Percentiles rank a stretch among this genome's conserved stretches.
phyloP scores from a whole-genome alignment of 2,329 filamentous ascomycete genomes.

The Hypomyces rosellus region DNA sequence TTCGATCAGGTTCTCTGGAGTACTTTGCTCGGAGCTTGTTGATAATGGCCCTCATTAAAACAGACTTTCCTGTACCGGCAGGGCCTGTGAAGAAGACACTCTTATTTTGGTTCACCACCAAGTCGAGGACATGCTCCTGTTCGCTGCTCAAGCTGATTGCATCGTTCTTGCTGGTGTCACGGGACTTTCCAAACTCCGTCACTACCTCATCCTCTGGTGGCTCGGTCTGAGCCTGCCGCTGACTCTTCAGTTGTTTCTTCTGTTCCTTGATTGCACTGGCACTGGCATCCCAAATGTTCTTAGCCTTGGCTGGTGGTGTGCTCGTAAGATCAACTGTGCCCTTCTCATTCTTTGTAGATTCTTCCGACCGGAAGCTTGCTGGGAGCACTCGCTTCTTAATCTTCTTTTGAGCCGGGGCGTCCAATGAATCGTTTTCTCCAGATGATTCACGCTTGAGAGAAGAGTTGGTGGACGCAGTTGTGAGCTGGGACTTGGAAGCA shows the following conservation, averaged over 20 bases:
- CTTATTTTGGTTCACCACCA: slow-evolving; percentile 72
- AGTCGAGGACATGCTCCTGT: slow-evolving; percentile 73
- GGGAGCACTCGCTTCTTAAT: slow-evolving; percentile 63
- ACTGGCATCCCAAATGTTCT: slow-evolving; percentile 62
- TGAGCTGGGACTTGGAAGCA: slow-evolving; percentile 26
- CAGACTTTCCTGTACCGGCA: slow-evolving; percentile 94
- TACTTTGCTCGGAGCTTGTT: slow-evolving; percentile 71
- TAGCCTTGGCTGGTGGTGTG: slow-evolving; percentile 29
- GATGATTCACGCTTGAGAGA: slow-evolving; percentile 39
- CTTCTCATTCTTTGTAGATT: slow-evolving; percentile 22
- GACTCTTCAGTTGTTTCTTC: slow-evolving; percentile 66
- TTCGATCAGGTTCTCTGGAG: slow-evolving; percentile 67
- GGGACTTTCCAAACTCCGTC: slow-evolving; percentile 3
- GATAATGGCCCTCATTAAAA: slow-evolving; percentile 90
- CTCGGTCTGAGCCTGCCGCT: slow-evolving; percentile 30
- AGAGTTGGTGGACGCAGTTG: slow-evolving; percentile 13
- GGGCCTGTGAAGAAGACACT: slow-evolving; percentile 98
- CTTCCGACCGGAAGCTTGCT: slow-evolving; percentile 30
- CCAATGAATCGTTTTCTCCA: slow-evolving; percentile 22
- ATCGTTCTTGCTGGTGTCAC: slow-evolving; percentile 36
- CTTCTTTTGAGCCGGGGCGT: slow-evolving; percentile 23
- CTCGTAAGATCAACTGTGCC: background rate
- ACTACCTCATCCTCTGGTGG: slow-evolving; percentile 21
- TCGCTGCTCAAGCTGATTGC: slow-evolving; percentile 74
- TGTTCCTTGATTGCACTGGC: slow-evolving; percentile 71